Base-by-base conservation (phyloP, 75 land plant genomes). In the Chamaecyparis obtusa region DNA sequence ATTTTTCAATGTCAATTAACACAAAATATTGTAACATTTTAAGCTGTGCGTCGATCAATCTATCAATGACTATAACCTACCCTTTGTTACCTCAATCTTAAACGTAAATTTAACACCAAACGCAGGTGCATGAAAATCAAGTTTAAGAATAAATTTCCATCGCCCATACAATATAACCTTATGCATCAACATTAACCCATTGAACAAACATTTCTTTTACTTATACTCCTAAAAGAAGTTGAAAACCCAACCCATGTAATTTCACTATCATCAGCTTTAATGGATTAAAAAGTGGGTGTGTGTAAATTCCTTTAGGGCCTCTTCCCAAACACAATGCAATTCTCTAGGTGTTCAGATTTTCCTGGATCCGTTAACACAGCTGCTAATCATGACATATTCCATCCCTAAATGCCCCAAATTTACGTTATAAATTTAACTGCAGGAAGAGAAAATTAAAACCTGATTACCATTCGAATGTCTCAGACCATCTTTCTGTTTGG, bases 331-430 rank as follows among this genome's bases (percentile, higher is more conserved):
- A 49, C 33, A n/a, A 27, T 44, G 83, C 15, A 81, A 81, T 81
- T 81, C 83, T 81, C 46, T 27, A 81, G 13, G 46, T 46, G 44
- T 46, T 49, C 83, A 46, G 48, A 27, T 41, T 81, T n/a, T 49
- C 83, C 54, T 46, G 51, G 51, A 81, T 81, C 83, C 83, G 46
- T 81, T 81, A 44, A 46, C 33, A 4, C 54, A 33, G 76, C 76
- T 7, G 36, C 76, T 74, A 2, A 14, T 32, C 35, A 74, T 74
- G 36, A 33, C 76, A 13, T 9, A 16, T 16, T 74, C 36, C 36
- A 33, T 74, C 37, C 76, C 76, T 33, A 74, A 74, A 33, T 74
- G 4, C 37, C 76, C 76, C 76, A 32, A 74, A 74, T 32, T 74
- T 13, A 32, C 37, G 1, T 24, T 64, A 57, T 57, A 57, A 57